Percentiles rank a stretch among this genome's conserved stretches.
Evolutionary conservation across 352 stramenopile genomes (phyloP).

Genomic region (Phytophthora sp.): DNA sequence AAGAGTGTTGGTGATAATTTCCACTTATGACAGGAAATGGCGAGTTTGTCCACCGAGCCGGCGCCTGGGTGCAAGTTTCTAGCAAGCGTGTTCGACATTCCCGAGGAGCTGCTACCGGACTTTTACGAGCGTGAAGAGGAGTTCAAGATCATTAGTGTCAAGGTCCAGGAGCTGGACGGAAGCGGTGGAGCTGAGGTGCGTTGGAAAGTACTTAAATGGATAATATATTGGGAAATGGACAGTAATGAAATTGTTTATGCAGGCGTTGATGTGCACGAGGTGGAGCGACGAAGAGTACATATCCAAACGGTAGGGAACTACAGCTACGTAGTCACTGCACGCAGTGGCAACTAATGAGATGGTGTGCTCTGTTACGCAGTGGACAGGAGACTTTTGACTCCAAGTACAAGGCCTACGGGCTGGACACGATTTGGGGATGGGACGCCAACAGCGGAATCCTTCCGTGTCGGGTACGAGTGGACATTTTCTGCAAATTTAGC

Average conservation of each 20-base stretch:
- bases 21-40: slow-evolving; percentile 76
- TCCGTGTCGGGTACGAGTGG: slow-evolving; percentile 79
- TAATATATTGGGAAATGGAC: background rate
- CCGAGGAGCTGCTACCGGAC: slow-evolving; percentile 52
- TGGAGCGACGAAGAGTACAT: slow-evolving; percentile 92
- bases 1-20: background rate
- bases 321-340: background rate
- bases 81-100: slow-evolving; percentile 77
- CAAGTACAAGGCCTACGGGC: slow-evolving; percentile 85
- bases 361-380: slow-evolving; percentile 37
- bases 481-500: background rate
- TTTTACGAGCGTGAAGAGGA: slow-evolving; percentile 91
- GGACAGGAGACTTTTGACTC: slow-evolving; percentile 80
- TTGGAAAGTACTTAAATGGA: no score
- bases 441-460: slow-evolving; percentile 77
- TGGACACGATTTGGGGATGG: slow-evolving; percentile 94
- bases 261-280: slow-evolving; percentile 87
- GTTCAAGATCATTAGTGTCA: slow-evolving; percentile 86
- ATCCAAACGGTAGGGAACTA: slow-evolving; percentile 32
- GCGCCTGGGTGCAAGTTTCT: slow-evolving; percentile 62
- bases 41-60: slow-evolving; percentile 83
- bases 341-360: background rate
- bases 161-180: slow-evolving; percentile 71
- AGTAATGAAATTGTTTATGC: background rate
- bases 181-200: slow-evolving; percentile 38